These are phyloP conservation scores for Helotiales sp. DNA, from an alignment of 2,329 filamentous ascomycete genomes.

Conservation along the genomic window DNA sequence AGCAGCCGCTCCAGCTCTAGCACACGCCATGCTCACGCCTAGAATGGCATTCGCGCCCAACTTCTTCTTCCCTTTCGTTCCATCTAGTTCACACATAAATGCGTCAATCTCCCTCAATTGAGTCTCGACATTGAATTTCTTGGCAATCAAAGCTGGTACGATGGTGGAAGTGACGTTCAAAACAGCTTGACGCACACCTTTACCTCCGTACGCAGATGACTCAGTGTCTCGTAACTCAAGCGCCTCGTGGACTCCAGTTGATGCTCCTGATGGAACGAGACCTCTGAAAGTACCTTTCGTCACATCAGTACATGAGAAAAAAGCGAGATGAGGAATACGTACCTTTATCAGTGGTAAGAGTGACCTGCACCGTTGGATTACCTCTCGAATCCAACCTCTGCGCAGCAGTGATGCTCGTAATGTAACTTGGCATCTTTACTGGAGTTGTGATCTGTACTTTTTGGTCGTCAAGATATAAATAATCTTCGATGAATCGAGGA, in stretches of 20 bases:
- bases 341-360: conserved; percentile 32
- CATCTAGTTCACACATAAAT: conserved; percentile 55
- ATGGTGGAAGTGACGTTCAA: conserved; percentile 55
- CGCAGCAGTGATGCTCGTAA: conserved; percentile 24
- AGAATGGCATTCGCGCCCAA: conserved; percentile 62
- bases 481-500: conserved; percentile 6
- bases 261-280: conserved; percentile 38
- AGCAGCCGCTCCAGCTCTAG: conserved; percentile 56
- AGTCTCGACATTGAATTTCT: conserved; percentile 50
- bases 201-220: conserved; percentile 53
- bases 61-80: conserved; percentile 58
- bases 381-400: conserved; percentile 38
- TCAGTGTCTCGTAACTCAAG: conserved; percentile 46
- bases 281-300: conserved; percentile 33
- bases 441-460: neutral
- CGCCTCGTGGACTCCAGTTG: conserved; percentile 37
- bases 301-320: neutral
- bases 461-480: neutral
- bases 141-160: conserved; percentile 53
- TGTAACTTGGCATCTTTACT: conserved; percentile 11
- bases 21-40: conserved; percentile 59
- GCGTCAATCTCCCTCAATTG: conserved; percentile 54
- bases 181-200: conserved; percentile 56
- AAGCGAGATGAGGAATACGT: neutral
- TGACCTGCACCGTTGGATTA: conserved; percentile 39